These are phyloP conservation scores for Exophiala sp. DNA, from an alignment of 2,329 filamentous ascomycete genomes.

Conservation along the genomic window DNA sequence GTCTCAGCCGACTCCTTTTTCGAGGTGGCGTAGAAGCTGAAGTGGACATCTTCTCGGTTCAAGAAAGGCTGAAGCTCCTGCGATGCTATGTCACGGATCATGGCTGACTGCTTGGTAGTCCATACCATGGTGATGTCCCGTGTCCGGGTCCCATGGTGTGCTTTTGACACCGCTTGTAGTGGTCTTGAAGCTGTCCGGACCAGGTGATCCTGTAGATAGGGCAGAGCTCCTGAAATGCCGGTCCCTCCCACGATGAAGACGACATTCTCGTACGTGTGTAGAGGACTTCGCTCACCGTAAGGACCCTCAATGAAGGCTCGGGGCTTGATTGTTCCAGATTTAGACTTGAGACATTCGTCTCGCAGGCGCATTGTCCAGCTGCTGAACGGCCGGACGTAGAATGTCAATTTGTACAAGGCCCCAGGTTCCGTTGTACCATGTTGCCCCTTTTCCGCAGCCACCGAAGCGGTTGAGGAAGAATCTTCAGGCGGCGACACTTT, in stretches of 20 bases:
- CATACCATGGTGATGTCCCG: slow-evolving; percentile 34
- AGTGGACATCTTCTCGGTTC: slow-evolving; percentile 31
- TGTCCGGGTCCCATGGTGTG: slow-evolving; percentile 20
- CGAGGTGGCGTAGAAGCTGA: slow-evolving; percentile 32
- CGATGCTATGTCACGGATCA: slow-evolving; percentile 30
- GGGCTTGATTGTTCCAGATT: slow-evolving; percentile 28
- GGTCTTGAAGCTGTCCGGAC: not conserved
- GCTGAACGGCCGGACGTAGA: slow-evolving; percentile 48
- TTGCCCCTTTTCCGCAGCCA: slow-evolving; percentile 2
- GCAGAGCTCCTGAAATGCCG: slow-evolving; percentile 43
- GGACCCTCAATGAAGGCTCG: slow-evolving; percentile 47
- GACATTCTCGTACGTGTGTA: slow-evolving; percentile 46
- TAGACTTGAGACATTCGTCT: slow-evolving; percentile 32
- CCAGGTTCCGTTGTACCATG: not conserved
- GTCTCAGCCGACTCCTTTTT: slow-evolving; percentile 9
- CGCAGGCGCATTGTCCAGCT: slow-evolving; percentile 48
- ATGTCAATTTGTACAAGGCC: slow-evolving; percentile 37
- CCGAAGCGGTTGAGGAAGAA: slow-evolving; percentile 4
- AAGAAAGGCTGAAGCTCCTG: slow-evolving; percentile 31
- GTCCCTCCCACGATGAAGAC: slow-evolving; percentile 44
- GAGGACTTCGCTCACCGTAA: slow-evolving; percentile 41
- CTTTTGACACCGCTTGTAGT: not conserved
- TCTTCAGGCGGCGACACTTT: slow-evolving; percentile 1
- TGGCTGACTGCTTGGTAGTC: slow-evolving; percentile 32
- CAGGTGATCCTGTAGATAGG: slow-evolving; percentile 32